phyloP scores from a whole-genome alignment of 352 stramenopile species.

The Stramenopiles sp. region DNA sequence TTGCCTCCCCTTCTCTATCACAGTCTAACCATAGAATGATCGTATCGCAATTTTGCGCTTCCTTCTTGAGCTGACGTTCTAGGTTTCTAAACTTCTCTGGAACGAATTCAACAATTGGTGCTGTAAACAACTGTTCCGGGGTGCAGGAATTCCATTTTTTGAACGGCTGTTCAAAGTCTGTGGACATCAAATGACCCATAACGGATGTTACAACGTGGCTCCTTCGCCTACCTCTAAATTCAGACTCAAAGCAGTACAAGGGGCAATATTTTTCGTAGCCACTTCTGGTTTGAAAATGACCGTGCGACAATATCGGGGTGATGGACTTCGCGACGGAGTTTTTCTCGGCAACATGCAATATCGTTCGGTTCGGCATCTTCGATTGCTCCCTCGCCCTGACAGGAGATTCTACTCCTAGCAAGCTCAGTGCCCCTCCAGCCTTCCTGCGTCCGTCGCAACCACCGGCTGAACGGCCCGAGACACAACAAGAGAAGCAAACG shows the following conservation, averaged over 20 bases:
- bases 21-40: conserved; percentile 97
- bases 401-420: no score
- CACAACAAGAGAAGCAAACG: no score
- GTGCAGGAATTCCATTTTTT: conserved; percentile 71
- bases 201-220: conserved; percentile 68
- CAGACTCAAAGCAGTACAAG: neutral
- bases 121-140: conserved; percentile 76
- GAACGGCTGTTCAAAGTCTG: conserved; percentile 75
- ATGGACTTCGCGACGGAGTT: neutral
- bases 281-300: neutral
- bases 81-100: conserved; percentile 32
- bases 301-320: neutral
- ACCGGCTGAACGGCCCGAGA: no score
- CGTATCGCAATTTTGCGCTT: conserved; percentile 51
- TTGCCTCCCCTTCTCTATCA: conserved; percentile 99
- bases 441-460: no score
- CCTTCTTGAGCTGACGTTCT: conserved; percentile 57
- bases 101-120: conserved; percentile 33
- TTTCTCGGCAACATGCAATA: neutral
- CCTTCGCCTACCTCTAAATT: neutral
- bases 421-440: no score
- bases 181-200: conserved; percentile 86
- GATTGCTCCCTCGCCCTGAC: no score
- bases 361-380: neutral
- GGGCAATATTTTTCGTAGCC: neutral